Evolutionary conservation across 805 yeast genomes (phyloP), one percentile per base, ranked within the genome.

Genomic region (Metschnikowia chrysomelidarum): DNA sequence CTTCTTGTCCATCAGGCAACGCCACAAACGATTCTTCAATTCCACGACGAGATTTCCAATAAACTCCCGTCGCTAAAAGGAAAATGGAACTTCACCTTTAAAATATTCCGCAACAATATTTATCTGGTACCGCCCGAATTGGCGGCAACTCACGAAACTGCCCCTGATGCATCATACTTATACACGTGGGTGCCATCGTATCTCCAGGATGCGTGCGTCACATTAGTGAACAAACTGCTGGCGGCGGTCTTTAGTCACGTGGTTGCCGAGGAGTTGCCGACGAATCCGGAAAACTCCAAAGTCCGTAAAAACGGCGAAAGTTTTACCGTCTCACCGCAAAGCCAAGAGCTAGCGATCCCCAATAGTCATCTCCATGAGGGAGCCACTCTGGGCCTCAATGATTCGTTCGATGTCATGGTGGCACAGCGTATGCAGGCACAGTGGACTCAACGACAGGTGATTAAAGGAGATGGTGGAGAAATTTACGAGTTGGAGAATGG

Each of bases 401-500:
- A 80, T 40, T 67, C 73, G 17, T 73, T 83, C 49, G 86, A 79
- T 32, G 52, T 56, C 23, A 67, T 85, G 27, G 54, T 81, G 2
- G 64, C 64, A 14, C 69, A 70, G 20, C 81, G 82, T 49, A 56
- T 86, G 35, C 82, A 78, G 52, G 75, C 85, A 44, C 54, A 81
- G 32, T 86, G 95, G 95, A 60, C 68, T 0, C 67, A 75, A 27
- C 65, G 86, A 41, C 95, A 86, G 55, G 65, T 74, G 7, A 71
- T 84, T 32, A 74, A 76, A 49, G 93, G 91, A 1, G 89, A 83
- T 41, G 82, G 83, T 7, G 95, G 95, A 0, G 71, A 72, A 34
- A 73, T 76, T 4, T 85, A 80, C 51, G 73, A 75, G 41, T 50
- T 83, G 3, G 72, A 69, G 56, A 56, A 62, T 30, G 82, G 80